Base-by-base conservation (phyloP, 208 protist species). In the Acanthamoeba lenticulata region DNA sequence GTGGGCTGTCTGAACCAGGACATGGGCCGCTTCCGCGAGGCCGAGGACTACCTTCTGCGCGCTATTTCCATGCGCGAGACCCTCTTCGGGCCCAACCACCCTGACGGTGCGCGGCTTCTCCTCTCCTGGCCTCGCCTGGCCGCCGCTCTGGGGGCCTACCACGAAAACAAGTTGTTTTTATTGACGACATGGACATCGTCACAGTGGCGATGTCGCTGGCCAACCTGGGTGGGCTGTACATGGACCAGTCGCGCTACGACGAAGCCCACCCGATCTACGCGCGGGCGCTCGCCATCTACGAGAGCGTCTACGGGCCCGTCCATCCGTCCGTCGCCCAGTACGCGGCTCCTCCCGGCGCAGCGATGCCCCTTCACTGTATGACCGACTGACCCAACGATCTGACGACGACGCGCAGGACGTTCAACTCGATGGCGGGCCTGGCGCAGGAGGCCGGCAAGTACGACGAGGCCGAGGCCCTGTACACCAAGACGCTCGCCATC, bases 1-100 rank as follows among this genome's bases (percentile, higher is more conserved):
- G 40, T 92, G 45, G 88, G 88, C 42, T 92, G 88, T 24, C 45
- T 92, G 88, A 92, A 92, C 45, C 88, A 92, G 38, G 88, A 92
- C 44, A 93, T 93, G 88, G 88, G 88, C 19, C 88, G 88, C 40
- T 93, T 42, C 45, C 34, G 77, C 32, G 67, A 77, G 32, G 1
- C 88, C 17, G 88, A 93, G 88, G 67, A 49, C 42, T 74, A 83
- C 32, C 45, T 93, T 7, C 67, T 77, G 1, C 67, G 60, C 32
- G 88, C 88, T 24, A 45, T 93, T 55, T 32, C 88, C 4, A 52
- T 83, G 45, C 32, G 88, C 40, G 88, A 93, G 45, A 40, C 47
- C 17, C 32, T 77, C 17, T 81, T 36, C 32, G 88, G 88, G 0
- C 60, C 60, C 2, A 93, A 81, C 67, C 88, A 93, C 11, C 88